A percentile compares a stretch with the other conserved stretches of the same genome.
Conservation (phyloP, 2,329 filamentous ascomycete genomes). For the Sporothrix pallida region DNA sequence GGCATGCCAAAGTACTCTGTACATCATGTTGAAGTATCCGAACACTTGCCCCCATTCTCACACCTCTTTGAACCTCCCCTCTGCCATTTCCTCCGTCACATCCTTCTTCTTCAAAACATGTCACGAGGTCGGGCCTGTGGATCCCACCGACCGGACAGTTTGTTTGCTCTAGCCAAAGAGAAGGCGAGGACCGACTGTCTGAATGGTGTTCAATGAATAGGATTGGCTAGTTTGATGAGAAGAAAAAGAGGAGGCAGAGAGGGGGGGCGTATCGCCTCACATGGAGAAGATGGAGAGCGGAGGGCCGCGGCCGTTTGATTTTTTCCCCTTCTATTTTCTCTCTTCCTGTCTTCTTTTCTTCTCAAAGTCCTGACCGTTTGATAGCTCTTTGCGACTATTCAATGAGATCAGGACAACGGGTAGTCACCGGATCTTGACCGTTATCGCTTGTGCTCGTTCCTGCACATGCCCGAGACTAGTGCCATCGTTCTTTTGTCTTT, state of each 20-base stretch:
- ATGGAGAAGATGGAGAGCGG: neutral
- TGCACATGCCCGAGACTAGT: neutral
- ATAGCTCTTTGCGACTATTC: neutral
- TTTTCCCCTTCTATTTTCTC: no score
- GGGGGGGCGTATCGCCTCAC: neutral
- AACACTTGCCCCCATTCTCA: neutral
- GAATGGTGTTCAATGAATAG: neutral
- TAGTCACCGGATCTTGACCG: constrained; percentile 1
- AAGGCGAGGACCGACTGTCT: neutral
- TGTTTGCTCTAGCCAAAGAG: neutral
- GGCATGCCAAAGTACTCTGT: constrained; percentile 10
- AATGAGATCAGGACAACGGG: no score
- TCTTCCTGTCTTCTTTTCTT: no score
- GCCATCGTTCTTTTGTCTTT: neutral
- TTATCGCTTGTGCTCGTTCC: no score
- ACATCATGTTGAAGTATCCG: neutral
- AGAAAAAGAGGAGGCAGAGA: neutral
- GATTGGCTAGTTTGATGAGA: neutral
- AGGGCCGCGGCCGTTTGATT: neutral
- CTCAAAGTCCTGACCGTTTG: neutral
- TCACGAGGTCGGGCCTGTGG: constrained; percentile 12
- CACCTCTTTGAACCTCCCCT: neutral
- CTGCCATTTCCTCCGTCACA: neutral
- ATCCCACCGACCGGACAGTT: neutral
- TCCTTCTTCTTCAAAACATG: neutral